These are phyloP conservation scores for Diplocarpon rosae DNA, from an alignment of 2,329 filamentous ascomycete genomes.

Conservation along the genomic window DNA sequence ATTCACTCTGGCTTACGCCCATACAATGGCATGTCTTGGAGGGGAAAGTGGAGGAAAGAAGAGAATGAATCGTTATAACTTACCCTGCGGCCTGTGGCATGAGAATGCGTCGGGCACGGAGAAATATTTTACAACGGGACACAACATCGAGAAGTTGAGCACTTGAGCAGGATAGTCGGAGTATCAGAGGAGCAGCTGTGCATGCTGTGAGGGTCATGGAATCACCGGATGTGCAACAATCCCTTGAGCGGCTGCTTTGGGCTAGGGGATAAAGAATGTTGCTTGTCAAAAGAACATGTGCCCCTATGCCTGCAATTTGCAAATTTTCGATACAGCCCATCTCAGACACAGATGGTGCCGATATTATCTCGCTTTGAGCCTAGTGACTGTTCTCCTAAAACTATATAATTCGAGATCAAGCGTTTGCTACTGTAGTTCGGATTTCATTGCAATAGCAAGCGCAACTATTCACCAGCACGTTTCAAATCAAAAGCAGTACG, in stretches of 20 bases:
- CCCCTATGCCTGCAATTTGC: not conserved
- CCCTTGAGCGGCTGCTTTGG: not conserved
- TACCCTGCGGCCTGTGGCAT: slow-evolving; percentile 43
- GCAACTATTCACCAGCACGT: no score
- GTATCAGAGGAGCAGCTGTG: no score
- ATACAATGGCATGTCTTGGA: slow-evolving; percentile 48
- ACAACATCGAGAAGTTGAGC: not conserved
- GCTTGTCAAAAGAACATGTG: not conserved
- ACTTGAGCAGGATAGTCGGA: not conserved
- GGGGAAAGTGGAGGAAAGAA: slow-evolving; percentile 60
- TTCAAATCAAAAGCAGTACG: no score
- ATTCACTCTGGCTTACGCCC: slow-evolving; percentile 56
- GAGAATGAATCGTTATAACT: slow-evolving; percentile 39
- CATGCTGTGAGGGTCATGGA: no score
- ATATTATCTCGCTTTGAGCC: no score
- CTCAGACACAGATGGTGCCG: not conserved
- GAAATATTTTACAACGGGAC: slow-evolving; percentile 10
- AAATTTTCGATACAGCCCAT: not conserved
- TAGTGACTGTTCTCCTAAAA: no score
- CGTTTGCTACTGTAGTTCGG: no score
- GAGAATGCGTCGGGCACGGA: slow-evolving; percentile 27
- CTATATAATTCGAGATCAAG: no score
- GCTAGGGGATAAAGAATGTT: not conserved
- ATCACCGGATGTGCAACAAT: not conserved
- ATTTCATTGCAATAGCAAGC: no score